Percentiles rank a stretch among this genome's conserved stretches.
phyloP scores from a whole-genome alignment of 2,329 filamentous ascomycete species.

The Colletotrichum sp. region DNA sequence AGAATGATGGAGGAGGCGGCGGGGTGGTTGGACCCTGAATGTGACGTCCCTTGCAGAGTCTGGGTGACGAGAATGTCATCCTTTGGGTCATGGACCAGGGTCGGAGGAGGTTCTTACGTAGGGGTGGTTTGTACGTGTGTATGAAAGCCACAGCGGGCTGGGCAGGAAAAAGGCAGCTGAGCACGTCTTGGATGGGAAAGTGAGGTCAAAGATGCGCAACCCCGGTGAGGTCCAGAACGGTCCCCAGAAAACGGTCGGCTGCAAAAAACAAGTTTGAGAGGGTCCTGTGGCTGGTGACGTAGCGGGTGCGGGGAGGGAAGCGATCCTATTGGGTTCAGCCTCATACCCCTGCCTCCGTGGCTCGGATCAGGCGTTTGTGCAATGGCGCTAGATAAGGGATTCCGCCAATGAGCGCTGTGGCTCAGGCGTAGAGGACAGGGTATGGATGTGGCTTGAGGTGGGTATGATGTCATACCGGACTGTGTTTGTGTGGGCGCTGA shows the following conservation, averaged over 20 bases:
- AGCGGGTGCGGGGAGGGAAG: neutral
- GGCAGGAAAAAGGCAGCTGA: neutral
- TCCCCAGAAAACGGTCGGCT: neutral
- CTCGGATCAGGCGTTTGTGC: neutral
- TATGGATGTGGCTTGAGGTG: slow-evolving; percentile 1
- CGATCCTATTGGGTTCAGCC: slow-evolving; percentile 9
- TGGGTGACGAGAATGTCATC: neutral
- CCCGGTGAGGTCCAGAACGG: neutral
- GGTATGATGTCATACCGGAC: slow-evolving; percentile 13
- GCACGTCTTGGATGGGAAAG: neutral
- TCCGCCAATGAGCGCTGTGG: neutral
- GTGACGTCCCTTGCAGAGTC: slow-evolving; percentile 16
- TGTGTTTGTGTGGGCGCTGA: neutral
- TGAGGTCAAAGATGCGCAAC: neutral
- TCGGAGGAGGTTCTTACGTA: neutral
- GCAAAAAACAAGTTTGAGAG: slow-evolving; percentile 16
- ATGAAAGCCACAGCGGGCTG: neutral
- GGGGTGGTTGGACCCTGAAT: neutral
- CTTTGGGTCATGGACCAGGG: neutral
- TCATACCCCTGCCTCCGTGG: slow-evolving; percentile 4
- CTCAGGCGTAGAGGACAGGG: neutral
- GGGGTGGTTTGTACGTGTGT: neutral
- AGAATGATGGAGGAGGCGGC: neutral
- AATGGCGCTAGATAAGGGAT: neutral
- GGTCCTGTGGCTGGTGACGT: slow-evolving; percentile 22